phyloP scores from a whole-genome alignment of 257 asterid genomes.

The Striga asiatica region DNA sequence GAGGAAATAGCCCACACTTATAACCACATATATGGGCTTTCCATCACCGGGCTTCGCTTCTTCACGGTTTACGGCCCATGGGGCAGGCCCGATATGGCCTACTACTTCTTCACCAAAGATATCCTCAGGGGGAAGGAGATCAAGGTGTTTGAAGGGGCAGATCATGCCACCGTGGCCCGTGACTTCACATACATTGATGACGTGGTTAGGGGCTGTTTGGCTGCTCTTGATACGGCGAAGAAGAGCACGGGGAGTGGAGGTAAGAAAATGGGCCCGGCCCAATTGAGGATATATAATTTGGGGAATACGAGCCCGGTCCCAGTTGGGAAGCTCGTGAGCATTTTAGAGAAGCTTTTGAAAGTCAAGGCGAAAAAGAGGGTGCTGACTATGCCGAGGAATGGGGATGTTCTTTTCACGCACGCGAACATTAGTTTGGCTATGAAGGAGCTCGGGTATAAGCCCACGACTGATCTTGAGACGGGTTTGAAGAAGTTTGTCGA shows the following conservation, averaged over 20 bases:
- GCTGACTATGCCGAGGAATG: constrained; percentile 53
- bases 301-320: constrained; percentile 70
- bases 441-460: constrained; percentile 60
- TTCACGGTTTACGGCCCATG: constrained; percentile 88
- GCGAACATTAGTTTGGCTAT: constrained; percentile 60
- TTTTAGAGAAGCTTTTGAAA: constrained; percentile 58
- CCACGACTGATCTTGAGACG: constrained; percentile 44
- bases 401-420: constrained; percentile 61
- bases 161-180: constrained; percentile 64
- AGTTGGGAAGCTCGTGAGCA: constrained; percentile 47
- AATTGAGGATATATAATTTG: constrained; percentile 50
- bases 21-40: constrained; percentile 70
- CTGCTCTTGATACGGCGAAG: constrained; percentile 49
- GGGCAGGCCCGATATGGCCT: constrained; percentile 93
- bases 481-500: constrained; percentile 63
- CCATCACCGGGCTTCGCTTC: constrained; percentile 62
- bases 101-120: constrained; percentile 69
- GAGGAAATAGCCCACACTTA: constrained; percentile 77
- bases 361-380: constrained; percentile 53
- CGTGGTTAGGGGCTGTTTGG: constrained; percentile 70
- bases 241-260: constrained; percentile 74
- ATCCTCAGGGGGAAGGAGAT: constrained; percentile 63
- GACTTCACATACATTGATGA: constrained; percentile 83
- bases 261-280: constrained; percentile 45
- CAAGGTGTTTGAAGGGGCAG: constrained; percentile 48